Conservation (phyloP, 2,329 filamentous ascomycete species). For the Pyrenophora seminiperda region DNA sequence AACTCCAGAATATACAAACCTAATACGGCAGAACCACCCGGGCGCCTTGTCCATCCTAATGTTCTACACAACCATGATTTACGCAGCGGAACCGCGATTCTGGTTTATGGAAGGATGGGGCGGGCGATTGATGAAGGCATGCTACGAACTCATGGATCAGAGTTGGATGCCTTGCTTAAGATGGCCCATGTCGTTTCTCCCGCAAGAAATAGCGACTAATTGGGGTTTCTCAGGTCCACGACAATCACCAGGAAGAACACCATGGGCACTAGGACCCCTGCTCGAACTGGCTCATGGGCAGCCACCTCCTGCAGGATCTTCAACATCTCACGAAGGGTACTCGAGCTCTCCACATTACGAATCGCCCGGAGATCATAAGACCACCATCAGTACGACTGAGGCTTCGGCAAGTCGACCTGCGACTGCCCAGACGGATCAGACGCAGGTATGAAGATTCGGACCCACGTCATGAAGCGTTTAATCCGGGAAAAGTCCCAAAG, state of each 20-base stretch:
- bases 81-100: constrained; percentile 41
- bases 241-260: not conserved
- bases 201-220: constrained; percentile 10
- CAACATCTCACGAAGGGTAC: not conserved
- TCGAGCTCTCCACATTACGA: too few species aligned
- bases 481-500: not conserved
- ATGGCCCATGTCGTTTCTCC: constrained; percentile 35
- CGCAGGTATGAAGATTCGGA: not conserved
- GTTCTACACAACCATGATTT: constrained; percentile 46
- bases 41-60: constrained; percentile 47
- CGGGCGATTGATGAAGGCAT: constrained; percentile 31
- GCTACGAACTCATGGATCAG: constrained; percentile 29
- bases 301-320: not conserved
- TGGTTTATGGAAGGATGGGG: constrained; percentile 50
- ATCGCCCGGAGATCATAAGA: too few species aligned
- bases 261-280: not conserved
- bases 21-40: constrained; percentile 40
- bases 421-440: not conserved
- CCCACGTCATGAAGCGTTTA: not conserved
- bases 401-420: not conserved
- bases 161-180: constrained; percentile 31
- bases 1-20: constrained; percentile 35
- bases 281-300: not conserved
- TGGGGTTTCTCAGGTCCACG: not conserved
- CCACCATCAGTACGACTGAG: too few species aligned